Percentiles rank a stretch among this genome's conserved stretches.
phyloP scores from a whole-genome alignment of 1,284 basidiomycete genomes.

The Ustilago cynodontis region DNA sequence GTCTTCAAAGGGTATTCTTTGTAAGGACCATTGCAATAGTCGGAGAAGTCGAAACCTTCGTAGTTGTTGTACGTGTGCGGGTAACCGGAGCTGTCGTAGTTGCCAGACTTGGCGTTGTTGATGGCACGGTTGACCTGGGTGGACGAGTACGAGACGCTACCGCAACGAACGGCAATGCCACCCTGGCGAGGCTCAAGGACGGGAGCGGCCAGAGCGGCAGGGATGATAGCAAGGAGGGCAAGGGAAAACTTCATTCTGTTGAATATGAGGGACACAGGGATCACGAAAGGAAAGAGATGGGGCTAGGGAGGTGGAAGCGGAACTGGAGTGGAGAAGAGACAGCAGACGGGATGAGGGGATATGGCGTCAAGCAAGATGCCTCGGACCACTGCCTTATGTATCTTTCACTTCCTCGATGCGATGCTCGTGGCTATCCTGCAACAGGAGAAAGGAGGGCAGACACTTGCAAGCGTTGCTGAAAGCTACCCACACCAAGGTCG shows the following conservation, averaged over 20 bases:
- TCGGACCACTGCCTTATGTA: conserved; percentile 14
- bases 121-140: conserved; percentile 50
- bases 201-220: conserved; percentile 46
- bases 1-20: conserved; percentile 43
- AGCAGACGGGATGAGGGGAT: not conserved
- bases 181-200: conserved; percentile 50
- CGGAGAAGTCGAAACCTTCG: conserved; percentile 58
- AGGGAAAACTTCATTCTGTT: conserved; percentile 52
- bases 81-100: conserved; percentile 39
- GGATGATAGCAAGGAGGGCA: conserved; percentile 43
- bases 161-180: conserved; percentile 50
- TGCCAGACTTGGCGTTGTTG: conserved; percentile 43
- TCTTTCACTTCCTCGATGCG: not conserved
- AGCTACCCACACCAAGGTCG: not conserved
- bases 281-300: conserved; percentile 2
- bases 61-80: conserved; percentile 55
- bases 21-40: conserved; percentile 50
- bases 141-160: conserved; percentile 36
- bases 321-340: not conserved
- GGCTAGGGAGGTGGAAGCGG: not conserved
- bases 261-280: not conserved
- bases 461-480: too few species aligned
- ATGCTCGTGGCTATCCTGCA: not conserved
- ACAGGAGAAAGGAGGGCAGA: not conserved
- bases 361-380: not conserved